Percentiles rank a stretch among this genome's conserved stretches.
Evolutionary conservation across 305 asterid species (phyloP).

Genomic region (Solanum hybrid): DNA sequence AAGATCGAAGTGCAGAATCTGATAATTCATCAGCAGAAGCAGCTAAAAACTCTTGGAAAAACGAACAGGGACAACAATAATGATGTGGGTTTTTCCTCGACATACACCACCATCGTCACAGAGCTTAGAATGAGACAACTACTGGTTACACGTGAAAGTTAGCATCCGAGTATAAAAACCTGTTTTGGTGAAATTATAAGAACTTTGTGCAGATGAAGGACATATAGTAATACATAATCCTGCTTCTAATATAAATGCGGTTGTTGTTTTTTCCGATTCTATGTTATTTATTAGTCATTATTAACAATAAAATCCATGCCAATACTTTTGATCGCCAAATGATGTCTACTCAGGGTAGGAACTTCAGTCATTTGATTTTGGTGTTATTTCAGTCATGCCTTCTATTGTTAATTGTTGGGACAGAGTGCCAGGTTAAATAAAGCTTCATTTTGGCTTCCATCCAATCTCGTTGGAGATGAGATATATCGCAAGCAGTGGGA

Average conservation of each 20-base stretch:
- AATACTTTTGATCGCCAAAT: neutral
- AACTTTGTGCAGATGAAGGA: neutral
- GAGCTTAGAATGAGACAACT: neutral
- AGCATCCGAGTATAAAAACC: neutral
- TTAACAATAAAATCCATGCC: conserved; percentile 1
- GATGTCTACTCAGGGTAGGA: neutral
- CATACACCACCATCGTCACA: neutral
- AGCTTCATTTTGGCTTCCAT: neutral
- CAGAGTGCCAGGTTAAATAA: neutral
- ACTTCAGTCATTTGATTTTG: neutral
- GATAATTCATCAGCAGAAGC: conserved; percentile 38
- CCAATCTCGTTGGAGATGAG: neutral
- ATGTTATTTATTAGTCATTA: neutral
- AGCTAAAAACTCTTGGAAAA: conserved; percentile 50
- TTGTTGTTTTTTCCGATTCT: neutral
- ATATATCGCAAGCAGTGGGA: neutral
- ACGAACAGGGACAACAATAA: conserved; percentile 37
- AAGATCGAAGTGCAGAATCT: conserved; percentile 24
- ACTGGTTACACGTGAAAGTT: neutral
- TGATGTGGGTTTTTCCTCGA: neutral
- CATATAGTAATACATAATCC: neutral
- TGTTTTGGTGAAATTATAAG: neutral
- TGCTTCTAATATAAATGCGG: neutral
- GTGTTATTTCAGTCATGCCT: neutral
- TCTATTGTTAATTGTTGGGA: neutral